phyloP scores from a whole-genome alignment of 164 flowering plant genomes.

The Stephania cephalantha region DNA sequence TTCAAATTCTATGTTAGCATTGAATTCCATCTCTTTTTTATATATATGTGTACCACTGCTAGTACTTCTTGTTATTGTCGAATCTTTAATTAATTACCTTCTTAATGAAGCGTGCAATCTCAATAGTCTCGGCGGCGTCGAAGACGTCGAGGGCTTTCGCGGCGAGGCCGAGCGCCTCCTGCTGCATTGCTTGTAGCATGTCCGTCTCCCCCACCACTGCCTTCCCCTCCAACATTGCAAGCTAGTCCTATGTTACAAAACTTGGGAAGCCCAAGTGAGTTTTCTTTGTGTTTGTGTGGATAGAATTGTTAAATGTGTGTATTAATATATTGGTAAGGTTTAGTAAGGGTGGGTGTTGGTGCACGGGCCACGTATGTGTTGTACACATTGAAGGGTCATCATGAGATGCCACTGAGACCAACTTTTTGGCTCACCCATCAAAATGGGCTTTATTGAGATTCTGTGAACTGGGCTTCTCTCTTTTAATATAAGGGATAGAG shows the following conservation, averaged over 20 bases:
- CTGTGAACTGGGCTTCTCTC: not conserved
- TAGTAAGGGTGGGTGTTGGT: not conserved
- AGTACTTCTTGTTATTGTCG: too few relatives aligned
- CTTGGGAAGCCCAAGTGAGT: not conserved
- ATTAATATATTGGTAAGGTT: not conserved
- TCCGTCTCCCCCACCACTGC: slow-evolving; percentile 30
- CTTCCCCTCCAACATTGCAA: slow-evolving; percentile 30
- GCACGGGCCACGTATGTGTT: not conserved
- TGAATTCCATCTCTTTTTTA: not conserved
- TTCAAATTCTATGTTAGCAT: not conserved
- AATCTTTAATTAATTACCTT: slow-evolving; percentile 32
- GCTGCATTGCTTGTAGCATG: slow-evolving; percentile 34
- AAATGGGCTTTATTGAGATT: not conserved
- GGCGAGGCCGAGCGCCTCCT: slow-evolving; percentile 23
- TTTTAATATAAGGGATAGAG: not conserved
- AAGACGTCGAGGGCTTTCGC: slow-evolving; percentile 28
- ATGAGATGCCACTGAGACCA: not conserved
- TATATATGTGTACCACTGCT: not conserved
- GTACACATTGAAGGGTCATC: not conserved
- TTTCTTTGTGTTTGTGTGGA: not conserved
- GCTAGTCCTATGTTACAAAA: not conserved
- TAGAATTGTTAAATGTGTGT: not conserved
- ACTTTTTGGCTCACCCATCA: not conserved
- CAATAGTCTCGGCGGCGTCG: slow-evolving; percentile 26
- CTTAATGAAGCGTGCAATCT: slow-evolving; percentile 60